Percentiles rank a stretch among this genome's conserved stretches.
Evolutionary conservation across 1,139 yeast species (phyloP).

Genomic region (Yamadazyma kanchanaburiensis): DNA sequence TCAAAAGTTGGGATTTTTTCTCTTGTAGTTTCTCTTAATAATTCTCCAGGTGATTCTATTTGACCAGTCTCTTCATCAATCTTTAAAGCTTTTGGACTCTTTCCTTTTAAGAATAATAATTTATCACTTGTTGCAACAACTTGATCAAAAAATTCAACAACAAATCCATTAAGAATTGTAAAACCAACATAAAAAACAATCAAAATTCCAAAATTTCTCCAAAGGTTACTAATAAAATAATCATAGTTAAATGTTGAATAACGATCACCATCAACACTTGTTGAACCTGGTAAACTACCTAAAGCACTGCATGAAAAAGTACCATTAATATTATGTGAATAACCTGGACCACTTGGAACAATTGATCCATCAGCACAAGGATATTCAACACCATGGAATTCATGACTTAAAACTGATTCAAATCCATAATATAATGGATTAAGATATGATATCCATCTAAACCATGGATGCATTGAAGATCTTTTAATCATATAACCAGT

Average conservation of each 20-base stretch:
- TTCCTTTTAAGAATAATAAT: conserved; percentile 42
- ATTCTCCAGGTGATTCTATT: no score
- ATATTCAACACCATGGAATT: conserved; percentile 56
- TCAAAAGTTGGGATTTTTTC: no score
- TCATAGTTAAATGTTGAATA: conserved; percentile 42
- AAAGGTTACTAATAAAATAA: conserved; percentile 49
- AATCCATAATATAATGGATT: conserved; percentile 57
- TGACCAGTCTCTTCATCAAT: no score
- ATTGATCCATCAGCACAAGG: conserved; percentile 35
- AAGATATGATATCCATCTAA: conserved; percentile 58
- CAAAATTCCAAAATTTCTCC: conserved; percentile 66
- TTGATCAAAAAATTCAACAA: conserved; percentile 47
- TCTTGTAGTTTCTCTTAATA: no score
- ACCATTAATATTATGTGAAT: conserved; percentile 23
- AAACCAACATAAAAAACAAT: conserved; percentile 51
- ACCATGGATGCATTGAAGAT: conserved; percentile 64
- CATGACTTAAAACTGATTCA: conserved; percentile 52
- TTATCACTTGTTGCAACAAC: conserved; percentile 57
- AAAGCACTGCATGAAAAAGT: conserved; percentile 50
- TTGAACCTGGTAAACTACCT: conserved; percentile 46
- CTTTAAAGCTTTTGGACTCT: conserved; percentile 5
- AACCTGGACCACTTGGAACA: conserved; percentile 53
- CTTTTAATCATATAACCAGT: conserved; percentile 56
- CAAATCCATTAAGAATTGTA: conserved; percentile 38
- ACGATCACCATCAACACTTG: conserved; percentile 45